A percentile compares a stretch with the other conserved stretches of the same genome.
Conservation (phyloP, 2,329 filamentous ascomycete genomes). For the Pseudonectria buxi region DNA sequence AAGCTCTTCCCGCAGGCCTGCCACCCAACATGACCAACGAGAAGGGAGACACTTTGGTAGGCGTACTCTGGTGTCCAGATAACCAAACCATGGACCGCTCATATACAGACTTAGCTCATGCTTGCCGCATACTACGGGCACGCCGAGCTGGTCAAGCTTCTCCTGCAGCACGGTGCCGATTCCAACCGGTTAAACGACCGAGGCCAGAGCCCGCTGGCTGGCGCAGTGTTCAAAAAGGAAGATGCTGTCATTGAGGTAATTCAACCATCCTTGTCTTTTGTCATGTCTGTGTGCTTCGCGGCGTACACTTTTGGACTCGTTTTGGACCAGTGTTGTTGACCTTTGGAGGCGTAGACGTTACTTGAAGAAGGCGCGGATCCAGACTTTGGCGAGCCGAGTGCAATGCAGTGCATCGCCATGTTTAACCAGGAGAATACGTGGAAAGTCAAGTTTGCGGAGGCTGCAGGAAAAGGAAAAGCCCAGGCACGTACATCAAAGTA, state of each 20-base stretch:
- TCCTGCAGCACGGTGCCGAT: slow-evolving; percentile 58
- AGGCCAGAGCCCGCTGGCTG: slow-evolving; percentile 62
- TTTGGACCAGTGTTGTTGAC: no score
- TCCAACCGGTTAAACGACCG: slow-evolving; percentile 61
- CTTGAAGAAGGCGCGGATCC: slow-evolving; percentile 49
- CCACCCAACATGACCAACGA: slow-evolving; percentile 66
- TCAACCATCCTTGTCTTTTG: not conserved
- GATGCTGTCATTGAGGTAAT: slow-evolving; percentile 53
- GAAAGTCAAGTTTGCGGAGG: slow-evolving; percentile 42
- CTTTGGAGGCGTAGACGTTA: slow-evolving; percentile 28
- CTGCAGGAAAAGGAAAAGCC: slow-evolving; percentile 41
- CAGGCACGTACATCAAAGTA: slow-evolving; percentile 1
- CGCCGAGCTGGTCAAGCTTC: slow-evolving; percentile 49
- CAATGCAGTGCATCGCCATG: slow-evolving; percentile 41
- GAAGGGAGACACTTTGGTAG: slow-evolving; percentile 63
- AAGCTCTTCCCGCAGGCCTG: slow-evolving; percentile 58
- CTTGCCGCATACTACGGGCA: slow-evolving; percentile 66
- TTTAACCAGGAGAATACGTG: slow-evolving; percentile 48
- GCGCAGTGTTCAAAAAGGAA: slow-evolving; percentile 67
- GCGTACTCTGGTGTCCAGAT: slow-evolving; percentile 14
- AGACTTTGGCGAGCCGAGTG: slow-evolving; percentile 43
- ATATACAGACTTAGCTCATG: slow-evolving; percentile 49
- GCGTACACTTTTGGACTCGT: no score
- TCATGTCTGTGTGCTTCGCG: no score
- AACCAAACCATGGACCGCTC: no score